Evolutionary conservation across 139 green algal genomes (phyloP).

Genomic region (Asterochloris sp.): DNA sequence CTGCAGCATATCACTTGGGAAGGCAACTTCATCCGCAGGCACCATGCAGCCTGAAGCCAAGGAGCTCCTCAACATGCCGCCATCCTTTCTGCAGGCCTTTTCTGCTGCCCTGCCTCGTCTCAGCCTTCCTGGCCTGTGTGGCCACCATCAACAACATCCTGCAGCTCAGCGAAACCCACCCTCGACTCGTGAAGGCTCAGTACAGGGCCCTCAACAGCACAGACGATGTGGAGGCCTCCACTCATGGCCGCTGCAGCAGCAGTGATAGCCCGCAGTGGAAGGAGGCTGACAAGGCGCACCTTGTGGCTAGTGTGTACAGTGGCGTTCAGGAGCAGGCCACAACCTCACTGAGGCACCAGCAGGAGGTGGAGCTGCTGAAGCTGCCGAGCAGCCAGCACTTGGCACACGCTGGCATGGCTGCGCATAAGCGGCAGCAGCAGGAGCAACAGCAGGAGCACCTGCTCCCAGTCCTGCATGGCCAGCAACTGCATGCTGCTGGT

Average conservation of each 20-base stretch:
- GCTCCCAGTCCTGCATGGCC: no score
- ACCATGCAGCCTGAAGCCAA: neutral
- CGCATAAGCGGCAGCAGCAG: no score
- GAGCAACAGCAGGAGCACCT: no score
- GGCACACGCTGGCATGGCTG: no score
- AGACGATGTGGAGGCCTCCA: neutral
- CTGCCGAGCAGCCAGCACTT: no score
- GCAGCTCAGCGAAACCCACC: slow-evolving; percentile 6
- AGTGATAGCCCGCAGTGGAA: neutral
- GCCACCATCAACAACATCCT: slow-evolving; percentile 1
- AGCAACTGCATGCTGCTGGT: no score
- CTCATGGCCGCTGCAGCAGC: neutral
- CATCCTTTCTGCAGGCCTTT: slow-evolving; percentile 7
- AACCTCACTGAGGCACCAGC: neutral
- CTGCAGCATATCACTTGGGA: neutral
- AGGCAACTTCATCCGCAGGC: neutral
- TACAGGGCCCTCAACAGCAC: neutral
- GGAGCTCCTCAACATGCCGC: neutral
- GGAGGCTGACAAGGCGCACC: neutral
- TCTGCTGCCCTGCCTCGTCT: slow-evolving; percentile 8
- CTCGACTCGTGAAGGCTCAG: neutral
- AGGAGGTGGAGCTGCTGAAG: neutral
- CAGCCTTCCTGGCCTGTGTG: slow-evolving; percentile 8
- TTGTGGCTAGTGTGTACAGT: neutral
- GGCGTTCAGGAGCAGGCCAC: neutral